Evolutionary conservation across 148 eudicot species (phyloP), one percentile per base, ranked within the genome.

Genomic region (Amaranthus hypochondriacus): DNA sequence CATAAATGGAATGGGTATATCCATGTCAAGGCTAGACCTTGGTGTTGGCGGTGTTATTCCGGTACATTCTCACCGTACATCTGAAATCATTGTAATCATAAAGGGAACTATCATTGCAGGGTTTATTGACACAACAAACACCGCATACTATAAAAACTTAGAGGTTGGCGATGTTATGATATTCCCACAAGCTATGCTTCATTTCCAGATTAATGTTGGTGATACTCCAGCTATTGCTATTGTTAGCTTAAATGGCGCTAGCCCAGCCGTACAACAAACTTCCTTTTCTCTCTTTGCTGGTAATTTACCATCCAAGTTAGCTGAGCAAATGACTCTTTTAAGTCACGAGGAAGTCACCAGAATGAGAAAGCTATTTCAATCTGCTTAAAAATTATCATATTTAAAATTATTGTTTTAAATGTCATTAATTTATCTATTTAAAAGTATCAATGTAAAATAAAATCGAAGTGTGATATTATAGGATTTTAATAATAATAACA

Each of bases 221-320:
- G 21, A 68, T 15, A 50, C 8, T 49, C 70, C 42, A 3, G 70
- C 70, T 9, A 39, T 68, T 49, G 70, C 70, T 6, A 48, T 68
- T 68, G 70, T 68, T n/a, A 66, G 53, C 21, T 66, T 66, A 54
- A 66, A 66, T 15, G 49, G 56, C 3, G 70, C 70, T 7, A 66
- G 49, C 8, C 70, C 70, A 10, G 70, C 39, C 3, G 13, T 49
- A 47, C 70, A 66, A 15, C 10, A 14, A 5, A 44, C 13, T 44
- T 63, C 67, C 4, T 10, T 6, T 3, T 7, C 67, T 63, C 47
- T 63, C 10, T 63, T 63, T 15, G 15, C 67, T 6, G 67, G 67
- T 9, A 63, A 63, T 43, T 63, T 63, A 28, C 39, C 39, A 0
- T 28, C 39, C 39, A 28, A 28, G 39, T 28, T 28, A 28, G 39